phyloP scores from a whole-genome alignment of 192 early-diverging fungal species.

The Rhizophagus sp. region DNA sequence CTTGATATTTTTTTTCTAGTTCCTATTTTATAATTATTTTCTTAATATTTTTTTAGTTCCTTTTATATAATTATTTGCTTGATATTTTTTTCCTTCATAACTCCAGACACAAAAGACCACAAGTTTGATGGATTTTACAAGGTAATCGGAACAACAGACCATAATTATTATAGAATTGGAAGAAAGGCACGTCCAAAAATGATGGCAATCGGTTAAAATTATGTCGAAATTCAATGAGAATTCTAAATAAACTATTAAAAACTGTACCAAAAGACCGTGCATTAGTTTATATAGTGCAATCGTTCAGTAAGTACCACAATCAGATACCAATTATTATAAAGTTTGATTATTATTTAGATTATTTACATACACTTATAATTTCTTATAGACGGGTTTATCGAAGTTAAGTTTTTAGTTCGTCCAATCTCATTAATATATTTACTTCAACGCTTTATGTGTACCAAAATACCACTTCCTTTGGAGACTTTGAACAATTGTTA shows the following conservation, averaged over 20 bases:
- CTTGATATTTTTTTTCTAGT: too few species aligned
- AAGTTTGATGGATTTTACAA: too few species aligned
- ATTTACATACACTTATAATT: conserved; percentile 18
- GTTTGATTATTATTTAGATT: not conserved
- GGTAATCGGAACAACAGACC: too few species aligned
- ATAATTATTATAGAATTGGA: too few species aligned
- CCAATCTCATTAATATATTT: conserved; percentile 2
- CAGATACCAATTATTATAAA: conserved; percentile 9
- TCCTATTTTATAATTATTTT: too few species aligned
- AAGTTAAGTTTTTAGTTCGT: conserved; percentile 18
- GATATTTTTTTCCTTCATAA: too few species aligned
- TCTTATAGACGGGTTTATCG: conserved; percentile 21
- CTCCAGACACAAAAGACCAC: too few species aligned
- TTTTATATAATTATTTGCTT: too few species aligned
- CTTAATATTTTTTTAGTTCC: too few species aligned
- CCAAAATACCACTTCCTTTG: not conserved
- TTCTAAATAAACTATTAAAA: conserved; percentile 1
- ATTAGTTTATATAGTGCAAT: conserved; percentile 3
- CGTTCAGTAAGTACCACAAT: conserved; percentile 21
- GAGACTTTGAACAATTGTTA: conserved; percentile 13
- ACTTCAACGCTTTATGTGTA: not conserved
- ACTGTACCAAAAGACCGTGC: not conserved
- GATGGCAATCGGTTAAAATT: not conserved
- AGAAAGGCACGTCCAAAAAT: too few species aligned
- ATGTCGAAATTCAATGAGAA: conserved; percentile 14